Evolutionary conservation across 148 eudicot genomes (phyloP), one percentile per base, ranked within the genome.

Genomic region (Linanthus parryae): DNA sequence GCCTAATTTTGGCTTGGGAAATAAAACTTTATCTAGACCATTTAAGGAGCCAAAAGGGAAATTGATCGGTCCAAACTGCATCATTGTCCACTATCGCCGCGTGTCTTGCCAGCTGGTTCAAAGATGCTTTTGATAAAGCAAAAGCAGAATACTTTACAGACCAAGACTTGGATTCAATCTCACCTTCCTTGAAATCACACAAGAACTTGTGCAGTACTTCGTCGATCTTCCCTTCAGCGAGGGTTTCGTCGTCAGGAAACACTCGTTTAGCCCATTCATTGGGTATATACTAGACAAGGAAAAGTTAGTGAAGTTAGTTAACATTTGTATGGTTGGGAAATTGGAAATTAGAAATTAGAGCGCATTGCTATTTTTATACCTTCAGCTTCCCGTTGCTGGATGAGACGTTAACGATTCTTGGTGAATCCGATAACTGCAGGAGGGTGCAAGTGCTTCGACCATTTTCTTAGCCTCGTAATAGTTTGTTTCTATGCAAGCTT

Each of bases 341-440:
- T 31, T 11, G 11, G 35, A 31, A 5, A 11, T 5, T 31, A 31
- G 5, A 31, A 11, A 31, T 5, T 31, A 5, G 11, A 5, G 5
- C 5, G 35, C 35, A 31, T 5, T 31, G 11, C 35, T 31, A 5
- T 31, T 31, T 5, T 48, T 8, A 5, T 82, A 79, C 84, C 72
- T 58, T 49, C 16, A 80, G 59, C 45, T 62, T 51, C 22, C 81
- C 83, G 1, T 36, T 19, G 23, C 19, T 3, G 17, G 88, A 74
- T 27, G 80, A 58, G 33, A 79, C 69, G 35, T 74, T 76, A 14
- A 85, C 72, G 25, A 82, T 65, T 24, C 83, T 66, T 4, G 85
- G 73, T 0, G 95, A 79, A 46, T 70, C 68, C 7, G 88, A 82
- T 25, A 57, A 11, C 7, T 62, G 49, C 5, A 85, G 81, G 2